These are phyloP conservation scores for Aspergillus pseudoterreus DNA, from an alignment of 2,329 filamentous ascomycete species.

Conservation along the genomic window DNA sequence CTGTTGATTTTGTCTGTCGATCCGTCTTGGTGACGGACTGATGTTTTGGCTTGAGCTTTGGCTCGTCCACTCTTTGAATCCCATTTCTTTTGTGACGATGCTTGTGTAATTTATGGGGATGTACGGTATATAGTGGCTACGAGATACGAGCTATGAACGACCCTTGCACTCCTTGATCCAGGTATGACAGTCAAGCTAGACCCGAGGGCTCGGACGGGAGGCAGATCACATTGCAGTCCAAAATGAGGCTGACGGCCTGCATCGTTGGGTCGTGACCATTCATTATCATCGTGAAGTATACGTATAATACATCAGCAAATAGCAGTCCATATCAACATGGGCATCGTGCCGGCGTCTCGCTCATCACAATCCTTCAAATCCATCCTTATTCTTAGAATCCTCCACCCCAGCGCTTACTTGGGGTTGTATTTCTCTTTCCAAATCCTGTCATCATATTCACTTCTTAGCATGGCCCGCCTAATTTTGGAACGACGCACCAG, in stretches of 20 bases:
- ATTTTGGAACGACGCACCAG: background rate
- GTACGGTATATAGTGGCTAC: constrained; percentile 4
- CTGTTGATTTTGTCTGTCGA: constrained; percentile 3
- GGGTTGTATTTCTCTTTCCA: constrained; percentile 94
- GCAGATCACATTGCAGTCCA: background rate
- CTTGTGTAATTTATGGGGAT: background rate
- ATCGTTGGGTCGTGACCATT: background rate
- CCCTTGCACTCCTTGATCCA: background rate
- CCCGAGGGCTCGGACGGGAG: background rate
- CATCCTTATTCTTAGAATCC: too few relatives aligned
- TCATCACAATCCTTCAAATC: background rate
- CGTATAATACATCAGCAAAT: background rate
- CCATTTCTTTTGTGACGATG: background rate
- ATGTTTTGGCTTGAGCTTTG: background rate
- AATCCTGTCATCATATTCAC: constrained; percentile 61
- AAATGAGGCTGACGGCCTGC: constrained; percentile 1
- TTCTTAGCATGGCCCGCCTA: constrained; percentile 17
- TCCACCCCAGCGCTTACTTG: constrained; percentile 31
- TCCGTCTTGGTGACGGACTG: background rate
- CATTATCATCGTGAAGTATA: background rate
- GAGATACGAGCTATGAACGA: too few relatives aligned
- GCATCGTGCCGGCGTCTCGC: too few relatives aligned
- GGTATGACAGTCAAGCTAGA: background rate
- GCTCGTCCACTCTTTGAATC: background rate
- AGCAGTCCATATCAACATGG: background rate